Evolutionary conservation across 306 rosid species (phyloP).

Genomic region (Dicorynia guianensis): DNA sequence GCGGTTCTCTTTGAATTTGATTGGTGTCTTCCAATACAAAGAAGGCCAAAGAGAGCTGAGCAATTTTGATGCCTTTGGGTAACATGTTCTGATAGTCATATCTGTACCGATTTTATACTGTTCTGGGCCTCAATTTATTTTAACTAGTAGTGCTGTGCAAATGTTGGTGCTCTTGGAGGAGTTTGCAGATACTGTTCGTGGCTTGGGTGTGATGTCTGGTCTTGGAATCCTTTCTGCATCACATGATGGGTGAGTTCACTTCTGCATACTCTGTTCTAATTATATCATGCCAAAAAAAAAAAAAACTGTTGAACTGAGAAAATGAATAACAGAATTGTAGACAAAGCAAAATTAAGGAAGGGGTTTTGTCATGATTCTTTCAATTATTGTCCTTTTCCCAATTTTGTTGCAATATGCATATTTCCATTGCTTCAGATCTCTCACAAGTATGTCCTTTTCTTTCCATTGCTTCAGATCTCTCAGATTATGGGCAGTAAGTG

Average conservation of each 20-base stretch:
- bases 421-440: too few relatives aligned
- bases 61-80: constrained; percentile 3
- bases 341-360: too few relatives aligned
- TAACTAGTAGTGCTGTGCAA: constrained; percentile 30
- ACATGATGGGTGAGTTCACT: constrained; percentile 71
- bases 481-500: constrained; percentile 84
- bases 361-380: background rate
- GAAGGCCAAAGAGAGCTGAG: constrained; percentile 19
- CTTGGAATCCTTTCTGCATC: constrained; percentile 70
- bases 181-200: constrained; percentile 88
- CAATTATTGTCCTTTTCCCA: background rate
- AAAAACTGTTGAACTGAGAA: too few relatives aligned
- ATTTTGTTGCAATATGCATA: background rate
- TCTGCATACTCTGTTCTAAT: constrained; percentile 36
- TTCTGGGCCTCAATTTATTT: constrained; percentile 21
- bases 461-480: too few relatives aligned
- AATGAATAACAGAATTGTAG: too few relatives aligned
- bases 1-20: constrained; percentile 28
- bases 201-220: constrained; percentile 61
- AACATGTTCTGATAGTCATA: constrained; percentile 33
- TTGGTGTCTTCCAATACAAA: constrained; percentile 2
- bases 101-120: constrained; percentile 24
- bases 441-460: too few relatives aligned
- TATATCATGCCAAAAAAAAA: background rate
- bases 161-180: constrained; percentile 41